phyloP scores from a whole-genome alignment of 2,329 filamentous ascomycete species.

The Fusarium sp. region DNA sequence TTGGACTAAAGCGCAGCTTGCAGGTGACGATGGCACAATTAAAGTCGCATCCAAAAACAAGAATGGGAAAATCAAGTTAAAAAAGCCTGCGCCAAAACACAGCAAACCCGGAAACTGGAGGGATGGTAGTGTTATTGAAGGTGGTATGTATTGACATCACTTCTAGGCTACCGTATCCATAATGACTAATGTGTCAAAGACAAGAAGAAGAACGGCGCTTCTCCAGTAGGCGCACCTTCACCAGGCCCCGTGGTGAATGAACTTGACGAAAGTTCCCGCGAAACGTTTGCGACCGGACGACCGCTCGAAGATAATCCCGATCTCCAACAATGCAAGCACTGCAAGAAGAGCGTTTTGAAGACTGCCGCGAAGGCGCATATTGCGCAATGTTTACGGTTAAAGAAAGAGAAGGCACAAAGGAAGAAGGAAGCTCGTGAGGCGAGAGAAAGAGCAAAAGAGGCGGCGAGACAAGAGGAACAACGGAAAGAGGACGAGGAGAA shows the following conservation, averaged over 20 bases:
- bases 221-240: slow-evolving; percentile 61
- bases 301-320: slow-evolving; percentile 86
- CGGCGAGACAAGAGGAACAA: slow-evolving; percentile 70
- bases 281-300: slow-evolving; percentile 85
- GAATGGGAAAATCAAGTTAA: slow-evolving; percentile 72
- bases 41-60: slow-evolving; percentile 75
- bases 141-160: slow-evolving; percentile 65
- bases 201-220: slow-evolving; percentile 67
- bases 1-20: slow-evolving; percentile 36
- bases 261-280: slow-evolving; percentile 81
- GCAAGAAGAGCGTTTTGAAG: slow-evolving; percentile 88
- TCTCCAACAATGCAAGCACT: slow-evolving; percentile 91
- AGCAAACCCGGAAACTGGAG: slow-evolving; percentile 80
- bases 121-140: slow-evolving; percentile 75
- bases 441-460: slow-evolving; percentile 75
- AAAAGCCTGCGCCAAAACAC: slow-evolving; percentile 73
- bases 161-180: not conserved
- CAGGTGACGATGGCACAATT: slow-evolving; percentile 72
- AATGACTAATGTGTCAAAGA: slow-evolving; percentile 57
- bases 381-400: slow-evolving; percentile 85
- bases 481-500: slow-evolving; percentile 66
- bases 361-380: slow-evolving; percentile 85
- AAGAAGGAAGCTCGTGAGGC: slow-evolving; percentile 84
- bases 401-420: slow-evolving; percentile 84
- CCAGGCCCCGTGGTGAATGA: slow-evolving; percentile 74